A percentile compares a stretch with the other conserved stretches of the same genome.
Evolutionary conservation across 768 basidiomycete species (phyloP).

Genomic region (Mycena albidolilacea): DNA sequence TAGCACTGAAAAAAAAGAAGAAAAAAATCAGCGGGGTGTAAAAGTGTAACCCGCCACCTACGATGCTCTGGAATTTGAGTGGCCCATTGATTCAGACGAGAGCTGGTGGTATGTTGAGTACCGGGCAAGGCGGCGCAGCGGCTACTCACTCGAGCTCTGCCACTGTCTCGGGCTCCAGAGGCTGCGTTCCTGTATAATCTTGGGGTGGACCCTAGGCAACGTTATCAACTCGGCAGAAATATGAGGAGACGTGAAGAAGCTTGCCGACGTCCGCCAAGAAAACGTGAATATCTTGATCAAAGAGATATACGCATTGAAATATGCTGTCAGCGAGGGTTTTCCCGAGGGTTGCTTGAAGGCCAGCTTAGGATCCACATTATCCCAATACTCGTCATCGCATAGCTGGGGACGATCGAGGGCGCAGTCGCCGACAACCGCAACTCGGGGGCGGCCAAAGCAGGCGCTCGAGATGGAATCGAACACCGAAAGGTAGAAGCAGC

Average conservation of each 20-base stretch:
- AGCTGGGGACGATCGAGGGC: conserved; percentile 66
- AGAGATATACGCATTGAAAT: conserved; percentile 58
- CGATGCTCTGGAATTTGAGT: conserved; percentile 64
- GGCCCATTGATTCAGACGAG: conserved; percentile 68
- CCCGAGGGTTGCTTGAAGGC: conserved; percentile 65
- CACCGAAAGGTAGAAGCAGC: conserved; percentile 48
- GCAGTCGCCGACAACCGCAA: conserved; percentile 49
- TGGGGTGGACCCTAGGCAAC: neutral
- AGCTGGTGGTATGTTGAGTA: conserved; percentile 47
- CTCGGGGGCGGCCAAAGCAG: conserved; percentile 66
- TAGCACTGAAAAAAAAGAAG: conserved; percentile 43
- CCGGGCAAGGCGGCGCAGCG: neutral
- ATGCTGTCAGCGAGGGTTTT: conserved; percentile 55
- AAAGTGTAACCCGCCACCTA: conserved; percentile 36
- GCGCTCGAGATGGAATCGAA: conserved; percentile 51
- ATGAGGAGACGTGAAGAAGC: neutral
- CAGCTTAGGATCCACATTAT: conserved; percentile 50
- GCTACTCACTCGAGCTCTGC: conserved; percentile 32
- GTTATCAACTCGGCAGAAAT: neutral
- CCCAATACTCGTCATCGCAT: conserved; percentile 69
- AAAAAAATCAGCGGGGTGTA: neutral
- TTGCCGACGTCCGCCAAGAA: conserved; percentile 60
- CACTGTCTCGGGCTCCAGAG: conserved; percentile 5
- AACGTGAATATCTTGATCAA: conserved; percentile 63
- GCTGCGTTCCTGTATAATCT: conserved; percentile 14